These are phyloP conservation scores for Lipomyces spencermartinsiae DNA, from an alignment of 805 yeast species.

Conservation along the genomic window DNA sequence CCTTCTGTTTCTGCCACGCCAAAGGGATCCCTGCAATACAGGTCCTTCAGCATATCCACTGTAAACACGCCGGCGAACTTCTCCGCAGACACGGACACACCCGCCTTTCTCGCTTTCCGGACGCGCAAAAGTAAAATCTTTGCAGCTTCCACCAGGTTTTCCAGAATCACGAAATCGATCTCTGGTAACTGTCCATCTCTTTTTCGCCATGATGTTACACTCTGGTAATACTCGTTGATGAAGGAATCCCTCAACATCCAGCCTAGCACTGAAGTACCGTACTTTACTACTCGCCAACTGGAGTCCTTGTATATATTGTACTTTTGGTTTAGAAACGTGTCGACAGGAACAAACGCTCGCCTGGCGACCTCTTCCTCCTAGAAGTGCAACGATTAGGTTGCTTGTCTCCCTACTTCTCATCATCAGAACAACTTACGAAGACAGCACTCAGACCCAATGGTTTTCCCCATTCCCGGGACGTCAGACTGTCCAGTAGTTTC, in stretches of 20 bases:
- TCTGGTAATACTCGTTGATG: constrained; percentile 17
- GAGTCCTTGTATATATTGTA: constrained; percentile 26
- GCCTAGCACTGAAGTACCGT: constrained; percentile 8
- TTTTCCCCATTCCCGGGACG: constrained; percentile 20
- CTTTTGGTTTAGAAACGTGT: constrained; percentile 9
- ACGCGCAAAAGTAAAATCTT: constrained; percentile 21
- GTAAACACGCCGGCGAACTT: constrained; percentile 24
- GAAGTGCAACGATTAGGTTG: neutral
- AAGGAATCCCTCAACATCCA: constrained; percentile 28
- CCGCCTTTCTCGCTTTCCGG: neutral
- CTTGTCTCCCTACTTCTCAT: too few species aligned
- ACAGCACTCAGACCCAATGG: constrained; percentile 29
- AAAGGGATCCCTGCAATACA: constrained; percentile 25
- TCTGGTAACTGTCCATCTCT: constrained; percentile 16
- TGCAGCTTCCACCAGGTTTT: constrained; percentile 29
- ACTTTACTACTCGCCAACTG: constrained; percentile 21
- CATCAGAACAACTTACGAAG: constrained; percentile 16
- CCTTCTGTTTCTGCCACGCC: constrained; percentile 2
- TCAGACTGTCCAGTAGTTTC: constrained; percentile 14
- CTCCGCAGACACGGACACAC: constrained; percentile 1
- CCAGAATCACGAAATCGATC: constrained; percentile 23
- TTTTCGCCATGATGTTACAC: constrained; percentile 14
- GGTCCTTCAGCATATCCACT: constrained; percentile 19
- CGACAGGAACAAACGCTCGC: constrained; percentile 18
- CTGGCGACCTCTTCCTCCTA: constrained; percentile 24